Percentiles rank a stretch among this genome's conserved stretches.
These are phyloP conservation scores for Geoglossum cookeanum DNA, from an alignment of 2,329 filamentous ascomycete genomes.

Conservation along the genomic window DNA sequence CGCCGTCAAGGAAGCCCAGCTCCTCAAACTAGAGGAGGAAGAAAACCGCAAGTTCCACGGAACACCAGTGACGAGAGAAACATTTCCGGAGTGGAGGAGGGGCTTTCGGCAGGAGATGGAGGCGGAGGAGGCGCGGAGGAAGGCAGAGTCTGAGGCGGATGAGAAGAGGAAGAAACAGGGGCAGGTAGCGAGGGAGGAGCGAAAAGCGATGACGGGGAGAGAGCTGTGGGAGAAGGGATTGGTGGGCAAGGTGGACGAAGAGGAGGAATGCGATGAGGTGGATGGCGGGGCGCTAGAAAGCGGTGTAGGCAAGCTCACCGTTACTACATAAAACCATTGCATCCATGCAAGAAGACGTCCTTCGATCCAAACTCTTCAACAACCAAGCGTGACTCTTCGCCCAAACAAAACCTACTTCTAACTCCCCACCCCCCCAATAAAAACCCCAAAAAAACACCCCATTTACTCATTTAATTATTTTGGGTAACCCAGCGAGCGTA, in stretches of 20 bases:
- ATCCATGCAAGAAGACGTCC: background rate
- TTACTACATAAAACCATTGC: slow-evolving; percentile 18
- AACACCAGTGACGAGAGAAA: slow-evolving; percentile 68
- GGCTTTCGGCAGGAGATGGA: slow-evolving; percentile 64
- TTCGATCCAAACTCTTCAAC: too few species aligned
- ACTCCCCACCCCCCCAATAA: too few species aligned
- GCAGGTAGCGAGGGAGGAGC: slow-evolving; percentile 43
- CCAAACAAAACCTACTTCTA: too few species aligned
- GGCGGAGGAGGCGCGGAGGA: slow-evolving; percentile 38
- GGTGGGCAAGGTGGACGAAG: slow-evolving; percentile 45
- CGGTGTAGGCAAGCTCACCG: slow-evolving; percentile 51
- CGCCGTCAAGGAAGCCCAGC: slow-evolving; percentile 31
- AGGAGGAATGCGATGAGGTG: slow-evolving; percentile 47
- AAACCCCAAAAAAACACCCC: too few species aligned
- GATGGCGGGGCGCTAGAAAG: slow-evolving; percentile 36
- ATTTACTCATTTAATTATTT: too few species aligned
- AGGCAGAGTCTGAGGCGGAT: slow-evolving; percentile 51
- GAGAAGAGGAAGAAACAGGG: slow-evolving; percentile 32
- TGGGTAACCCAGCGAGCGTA: too few species aligned
- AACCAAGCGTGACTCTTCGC: too few species aligned
- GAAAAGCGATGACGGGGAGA: slow-evolving; percentile 44
- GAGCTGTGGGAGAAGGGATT: slow-evolving; percentile 65
- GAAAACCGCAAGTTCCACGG: slow-evolving; percentile 97
- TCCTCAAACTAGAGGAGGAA: slow-evolving; percentile 52
- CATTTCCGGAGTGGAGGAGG: slow-evolving; percentile 66